These are phyloP conservation scores for Amanita thiersii DNA, from an alignment of 768 basidiomycete genomes.

Conservation along the genomic window DNA sequence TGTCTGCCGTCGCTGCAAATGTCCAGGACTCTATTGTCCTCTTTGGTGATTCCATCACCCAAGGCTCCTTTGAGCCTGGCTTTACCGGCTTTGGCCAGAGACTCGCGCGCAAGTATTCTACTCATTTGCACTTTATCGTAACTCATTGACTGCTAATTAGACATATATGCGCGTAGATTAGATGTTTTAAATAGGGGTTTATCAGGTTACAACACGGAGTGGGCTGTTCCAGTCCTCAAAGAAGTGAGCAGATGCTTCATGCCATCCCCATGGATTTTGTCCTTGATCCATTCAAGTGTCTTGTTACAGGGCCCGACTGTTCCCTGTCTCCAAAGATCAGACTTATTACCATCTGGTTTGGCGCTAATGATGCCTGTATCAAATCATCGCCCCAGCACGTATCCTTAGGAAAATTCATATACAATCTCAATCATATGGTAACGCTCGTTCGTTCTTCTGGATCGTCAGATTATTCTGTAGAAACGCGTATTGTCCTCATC, in stretches of 20 bases:
- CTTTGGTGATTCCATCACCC: slow-evolving; percentile 79
- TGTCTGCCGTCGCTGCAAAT: slow-evolving; percentile 34
- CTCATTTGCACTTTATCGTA: slow-evolving; percentile 1
- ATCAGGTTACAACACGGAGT: slow-evolving; percentile 81
- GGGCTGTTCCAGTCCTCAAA: slow-evolving; percentile 75
- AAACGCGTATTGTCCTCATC: slow-evolving; percentile 71
- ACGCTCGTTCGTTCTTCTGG: slow-evolving; percentile 50
- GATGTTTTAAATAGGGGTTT: slow-evolving; percentile 86
- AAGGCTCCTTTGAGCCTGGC: slow-evolving; percentile 48
- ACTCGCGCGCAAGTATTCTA: slow-evolving; percentile 48
- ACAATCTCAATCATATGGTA: slow-evolving; percentile 60
- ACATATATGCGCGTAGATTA: slow-evolving; percentile 69
- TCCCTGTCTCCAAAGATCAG: slow-evolving; percentile 49
- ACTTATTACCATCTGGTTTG: slow-evolving; percentile 84
- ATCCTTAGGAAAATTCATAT: slow-evolving; percentile 52
- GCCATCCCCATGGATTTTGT: neutral
- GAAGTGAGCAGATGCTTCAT: slow-evolving; percentile 36
- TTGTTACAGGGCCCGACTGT: slow-evolving; percentile 45
- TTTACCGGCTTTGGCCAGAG: slow-evolving; percentile 56
- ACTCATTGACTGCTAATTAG: slow-evolving; percentile 25
- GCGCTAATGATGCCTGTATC: slow-evolving; percentile 80
- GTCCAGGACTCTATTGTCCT: slow-evolving; percentile 64
- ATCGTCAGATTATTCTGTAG: slow-evolving; percentile 60
- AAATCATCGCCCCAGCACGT: slow-evolving; percentile 66
- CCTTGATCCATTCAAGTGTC: slow-evolving; percentile 30